Evolutionary conservation across 768 basidiomycete species (phyloP).

Genomic region (Boletus rex-veris): DNA sequence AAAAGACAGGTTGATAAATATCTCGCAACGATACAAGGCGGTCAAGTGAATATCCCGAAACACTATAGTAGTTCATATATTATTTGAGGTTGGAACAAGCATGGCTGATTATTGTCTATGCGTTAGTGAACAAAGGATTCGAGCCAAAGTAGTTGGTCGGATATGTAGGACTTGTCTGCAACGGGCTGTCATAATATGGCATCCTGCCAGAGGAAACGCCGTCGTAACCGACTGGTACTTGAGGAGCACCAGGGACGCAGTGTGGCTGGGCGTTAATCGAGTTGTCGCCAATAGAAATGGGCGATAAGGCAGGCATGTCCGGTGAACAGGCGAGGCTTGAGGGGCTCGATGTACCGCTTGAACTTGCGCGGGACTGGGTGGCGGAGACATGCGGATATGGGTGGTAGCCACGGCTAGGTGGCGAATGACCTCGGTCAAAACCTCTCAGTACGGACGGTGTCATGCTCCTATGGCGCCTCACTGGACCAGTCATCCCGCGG

Average conservation of each 20-base stretch:
- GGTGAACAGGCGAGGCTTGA: conserved; percentile 29
- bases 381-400: conserved; percentile 42
- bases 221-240: conserved; percentile 22
- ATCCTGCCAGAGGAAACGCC: conserved; percentile 24
- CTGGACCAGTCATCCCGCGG: conserved; percentile 49
- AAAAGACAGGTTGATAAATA: conserved; percentile 21
- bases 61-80: conserved; percentile 12
- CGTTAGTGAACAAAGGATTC: conserved; percentile 19
- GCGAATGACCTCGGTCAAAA: conserved; percentile 48
- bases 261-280: conserved; percentile 16
- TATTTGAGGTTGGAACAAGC: conserved; percentile 4
- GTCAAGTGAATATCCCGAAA: conserved; percentile 14
- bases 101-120: conserved; percentile 12
- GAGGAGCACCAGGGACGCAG: conserved; percentile 19
- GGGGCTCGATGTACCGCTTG: conserved; percentile 29
- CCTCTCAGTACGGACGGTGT: conserved; percentile 61
- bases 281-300: conserved; percentile 15
- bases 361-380: conserved; percentile 28
- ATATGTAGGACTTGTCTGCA: conserved; percentile 24
- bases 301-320: conserved; percentile 23
- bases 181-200: conserved; percentile 26
- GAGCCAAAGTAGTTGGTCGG: conserved; percentile 21
- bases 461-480: conserved; percentile 71
- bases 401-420: conserved; percentile 50
- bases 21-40: conserved; percentile 25